Evolutionary conservation across 192 early-diverging fungal genomes (phyloP), one percentile per base, ranked within the genome.

Genomic region (Radiomyces spectabilis): DNA sequence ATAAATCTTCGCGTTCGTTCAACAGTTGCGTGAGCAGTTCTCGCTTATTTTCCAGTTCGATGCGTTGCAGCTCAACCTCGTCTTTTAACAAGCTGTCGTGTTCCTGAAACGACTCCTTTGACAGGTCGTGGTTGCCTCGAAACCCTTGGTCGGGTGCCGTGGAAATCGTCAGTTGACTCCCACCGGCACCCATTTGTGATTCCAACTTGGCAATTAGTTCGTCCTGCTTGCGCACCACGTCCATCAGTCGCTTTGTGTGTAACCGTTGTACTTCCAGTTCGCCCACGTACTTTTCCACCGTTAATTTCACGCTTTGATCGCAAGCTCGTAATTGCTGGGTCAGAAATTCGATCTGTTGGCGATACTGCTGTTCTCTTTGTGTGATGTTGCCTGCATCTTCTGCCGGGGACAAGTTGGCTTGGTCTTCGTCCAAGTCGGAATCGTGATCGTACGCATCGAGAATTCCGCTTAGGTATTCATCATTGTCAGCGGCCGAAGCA

Each of bases 41-140:
- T 30, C 52, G 42, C n/a, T 62, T 62, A 38, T 54, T 38, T 41
- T 62, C 60, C 9, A 62, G 22, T 49, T 62, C 60, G 27, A 62
- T 55, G 1, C 27, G 44, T 34, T 62, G 60, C 10, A 62, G 22
- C 13, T 62, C 44, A 1, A 62, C 60, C 39, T 62, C 52, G 9
- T 62, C 35, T 30, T 35, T 27, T 32, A 62, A 34, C 26, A 62
- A 37, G 21, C 34, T 18, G 10, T 49, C 47, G n/a, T n/a, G n/a
- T n/a, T n/a, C n/a, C n/a, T n/a, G n/a, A n/a, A n/a, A n/a, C n/a
- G n/a, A n/a, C n/a, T n/a, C n/a, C n/a, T n/a, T n/a, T n/a, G n/a
- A n/a, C n/a, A n/a, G n/a, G 25, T 52, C 30, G 12, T 47, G 43
- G 2, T 15, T n/a, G 2, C 8, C 22, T 8, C 24, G 16, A n/a